Conservation (phyloP, 306 rosid species). For the Fragaria iinumae region DNA sequence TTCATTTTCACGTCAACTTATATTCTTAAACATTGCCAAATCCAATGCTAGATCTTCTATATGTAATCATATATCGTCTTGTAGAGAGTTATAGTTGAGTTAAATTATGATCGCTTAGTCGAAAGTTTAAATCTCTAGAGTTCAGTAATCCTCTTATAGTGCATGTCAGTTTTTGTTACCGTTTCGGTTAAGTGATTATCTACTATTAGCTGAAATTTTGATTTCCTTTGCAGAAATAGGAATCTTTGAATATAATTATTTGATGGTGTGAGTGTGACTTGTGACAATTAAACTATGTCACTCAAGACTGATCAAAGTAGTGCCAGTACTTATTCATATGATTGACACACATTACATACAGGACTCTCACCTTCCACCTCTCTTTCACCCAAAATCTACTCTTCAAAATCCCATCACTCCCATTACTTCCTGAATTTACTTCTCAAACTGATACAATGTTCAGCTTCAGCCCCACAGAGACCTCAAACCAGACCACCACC, state of each 20-base stretch:
- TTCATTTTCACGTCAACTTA: constrained; percentile 14
- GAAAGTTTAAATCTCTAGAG: too few species aligned
- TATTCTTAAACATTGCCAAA: constrained; percentile 2
- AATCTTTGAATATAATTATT: too few species aligned
- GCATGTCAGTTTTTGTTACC: too few species aligned
- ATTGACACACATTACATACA: constrained; percentile 1
- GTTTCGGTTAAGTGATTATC: too few species aligned
- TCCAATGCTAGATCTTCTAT: neutral
- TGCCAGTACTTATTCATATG: neutral
- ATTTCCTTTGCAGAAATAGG: too few species aligned
- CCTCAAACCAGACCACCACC: constrained; percentile 23
- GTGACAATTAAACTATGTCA: too few species aligned
- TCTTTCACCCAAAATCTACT: constrained; percentile 4
- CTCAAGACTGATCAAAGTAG: neutral
- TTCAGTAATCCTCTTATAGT: too few species aligned
- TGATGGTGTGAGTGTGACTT: too few species aligned
- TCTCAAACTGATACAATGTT: constrained; percentile 23
- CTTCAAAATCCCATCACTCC: constrained; percentile 14
- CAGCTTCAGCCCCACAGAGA: constrained; percentile 21
- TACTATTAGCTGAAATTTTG: too few species aligned
- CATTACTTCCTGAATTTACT: neutral
- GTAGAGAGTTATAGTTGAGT: neutral
- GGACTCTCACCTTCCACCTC: neutral
- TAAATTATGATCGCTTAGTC: too few species aligned
- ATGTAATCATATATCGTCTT: neutral